These are phyloP conservation scores for Penicillium sp. DNA, from an alignment of 2,329 filamentous ascomycete genomes.

Conservation along the genomic window DNA sequence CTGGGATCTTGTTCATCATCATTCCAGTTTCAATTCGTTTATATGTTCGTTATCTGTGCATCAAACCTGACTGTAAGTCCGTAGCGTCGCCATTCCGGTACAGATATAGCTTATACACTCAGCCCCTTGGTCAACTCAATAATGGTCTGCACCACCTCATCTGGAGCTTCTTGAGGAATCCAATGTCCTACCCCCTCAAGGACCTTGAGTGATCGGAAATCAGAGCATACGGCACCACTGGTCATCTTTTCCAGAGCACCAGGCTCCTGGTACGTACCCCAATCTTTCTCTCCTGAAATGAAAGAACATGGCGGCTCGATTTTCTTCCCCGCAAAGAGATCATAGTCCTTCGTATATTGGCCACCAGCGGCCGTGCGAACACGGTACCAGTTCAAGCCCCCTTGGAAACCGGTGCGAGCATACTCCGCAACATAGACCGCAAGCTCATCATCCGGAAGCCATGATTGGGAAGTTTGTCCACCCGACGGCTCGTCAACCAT, in stretches of 20 bases:
- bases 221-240: slow-evolving; percentile 47
- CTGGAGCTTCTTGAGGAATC: slow-evolving; percentile 67
- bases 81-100: neutral
- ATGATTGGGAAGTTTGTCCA: slow-evolving; percentile 43
- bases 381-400: slow-evolving; percentile 67
- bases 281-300: slow-evolving; percentile 63
- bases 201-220: slow-evolving; percentile 54
- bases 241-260: slow-evolving; percentile 61
- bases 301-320: slow-evolving; percentile 63
- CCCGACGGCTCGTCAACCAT: slow-evolving; percentile 52
- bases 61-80: neutral
- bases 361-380: slow-evolving; percentile 54
- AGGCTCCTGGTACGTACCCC: slow-evolving; percentile 68
- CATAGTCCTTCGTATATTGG: slow-evolving; percentile 51
- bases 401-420: slow-evolving; percentile 63
- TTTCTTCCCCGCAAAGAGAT: slow-evolving; percentile 60
- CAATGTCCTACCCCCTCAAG: slow-evolving; percentile 67
- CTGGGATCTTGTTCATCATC: neutral
- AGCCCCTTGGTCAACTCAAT: slow-evolving; percentile 6
- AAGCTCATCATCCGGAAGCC: slow-evolving; percentile 61
- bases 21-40: neutral
- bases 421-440: slow-evolving; percentile 63
- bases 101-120: neutral
- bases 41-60: neutral
- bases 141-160: slow-evolving; percentile 44